phyloP scores from a whole-genome alignment of 352 stramenopile species.

The Bremia lactucae region DNA sequence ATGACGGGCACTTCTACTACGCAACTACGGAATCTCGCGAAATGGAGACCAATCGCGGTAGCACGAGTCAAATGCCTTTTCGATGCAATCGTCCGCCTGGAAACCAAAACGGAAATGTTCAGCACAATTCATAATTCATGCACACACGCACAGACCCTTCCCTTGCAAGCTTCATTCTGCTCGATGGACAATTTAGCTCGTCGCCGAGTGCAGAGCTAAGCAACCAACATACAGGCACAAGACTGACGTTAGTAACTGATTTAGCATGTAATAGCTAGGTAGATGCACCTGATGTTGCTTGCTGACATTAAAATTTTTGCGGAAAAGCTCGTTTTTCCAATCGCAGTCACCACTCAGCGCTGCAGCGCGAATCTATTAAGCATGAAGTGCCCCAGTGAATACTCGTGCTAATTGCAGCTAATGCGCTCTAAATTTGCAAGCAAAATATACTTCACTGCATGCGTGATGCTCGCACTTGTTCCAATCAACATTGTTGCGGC shows the following conservation, averaged over 20 bases:
- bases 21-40: slow-evolving; percentile 66
- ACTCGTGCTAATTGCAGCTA: background rate
- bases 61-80: slow-evolving; percentile 78
- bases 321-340: slow-evolving; percentile 87
- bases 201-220: slow-evolving; percentile 83
- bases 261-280: background rate
- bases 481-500: slow-evolving; percentile 88
- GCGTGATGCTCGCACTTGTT: slow-evolving; percentile 88
- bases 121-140: background rate
- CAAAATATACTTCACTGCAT: slow-evolving; percentile 74
- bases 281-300: slow-evolving; percentile 77
- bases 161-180: slow-evolving; percentile 66
- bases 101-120: background rate
- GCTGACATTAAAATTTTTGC: slow-evolving; percentile 85
- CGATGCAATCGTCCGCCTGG: slow-evolving; percentile 76
- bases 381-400: background rate
- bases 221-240: background rate
- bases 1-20: no score
- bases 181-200: slow-evolving; percentile 79
- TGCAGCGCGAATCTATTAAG: slow-evolving; percentile 45
- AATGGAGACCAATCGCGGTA: slow-evolving; percentile 78
- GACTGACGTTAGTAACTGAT: background rate
- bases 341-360: slow-evolving; percentile 84
- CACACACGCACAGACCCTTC: slow-evolving; percentile 29
- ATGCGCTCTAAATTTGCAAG: background rate